Base-by-base conservation (phyloP, 805 yeast genomes). In the Candida sithepensis region DNA sequence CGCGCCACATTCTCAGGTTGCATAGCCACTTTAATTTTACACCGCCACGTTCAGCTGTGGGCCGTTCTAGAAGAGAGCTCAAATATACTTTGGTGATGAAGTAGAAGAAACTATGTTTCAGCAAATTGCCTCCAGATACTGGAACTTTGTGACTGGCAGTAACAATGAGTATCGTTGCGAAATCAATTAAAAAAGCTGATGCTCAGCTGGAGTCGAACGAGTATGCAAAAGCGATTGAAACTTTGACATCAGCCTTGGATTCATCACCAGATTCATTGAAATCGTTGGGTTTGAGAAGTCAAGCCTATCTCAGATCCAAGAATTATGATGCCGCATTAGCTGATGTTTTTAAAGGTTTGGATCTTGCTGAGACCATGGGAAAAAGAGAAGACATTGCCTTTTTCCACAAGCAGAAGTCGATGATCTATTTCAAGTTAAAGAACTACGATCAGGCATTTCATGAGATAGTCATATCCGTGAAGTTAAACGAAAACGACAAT, bases 221-320 rank as follows among this genome's bases (percentile, higher is more conserved):
- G 14, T 74, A 69, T 26, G 63, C 64, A 10, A 60, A 66, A 6
- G 87, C 88, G 1, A 60, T 79, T 21, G 55, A 63, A 9, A 40
- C 61, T 7, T 71, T 72, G 42, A 65, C 73, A 4, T 50, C 57
- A 0, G 75, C 79, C 0, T 54, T 82, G 18, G 57, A 57, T 12
- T 72, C 73, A 40, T 64, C 72, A 41, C 73, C 79, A 0, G 61
- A 61, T 2, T 75, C 83, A 16, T 70, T 77, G 42, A 66, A 62
- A 38, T 78, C 85, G 0, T 66, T 70, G 18, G 48, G 77, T 2
- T 72, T 81, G 51, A 63, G 82, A 48, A 69, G 85, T 12, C 75
- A 73, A 16, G 72, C 77, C 4, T 66, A 75, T 52, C 75, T 75
- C 50, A 75, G 79, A 54, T 55, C 72, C 41, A 65, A 70, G 47